Conservation (phyloP, 345 rosid genomes). For the Eucalyptus brandiana region DNA sequence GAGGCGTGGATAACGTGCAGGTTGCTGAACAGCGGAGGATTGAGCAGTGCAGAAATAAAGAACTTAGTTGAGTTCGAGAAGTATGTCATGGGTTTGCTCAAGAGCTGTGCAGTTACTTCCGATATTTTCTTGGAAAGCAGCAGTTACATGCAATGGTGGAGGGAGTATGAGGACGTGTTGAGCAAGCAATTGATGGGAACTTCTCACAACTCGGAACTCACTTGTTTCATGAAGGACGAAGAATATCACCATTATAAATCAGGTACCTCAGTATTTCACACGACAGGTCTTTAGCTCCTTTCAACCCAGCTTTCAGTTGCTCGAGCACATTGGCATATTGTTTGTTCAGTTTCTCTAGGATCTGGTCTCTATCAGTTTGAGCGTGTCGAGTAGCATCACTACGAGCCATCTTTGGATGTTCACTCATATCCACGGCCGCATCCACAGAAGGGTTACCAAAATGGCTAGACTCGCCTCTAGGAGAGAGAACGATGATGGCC, state of each 20-base stretch:
- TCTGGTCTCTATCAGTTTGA: neutral
- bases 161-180: constrained; percentile 12
- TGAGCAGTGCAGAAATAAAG: neutral
- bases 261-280: neutral
- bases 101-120: constrained; percentile 28
- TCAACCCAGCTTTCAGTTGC: constrained; percentile 3
- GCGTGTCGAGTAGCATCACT: neutral
- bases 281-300: neutral
- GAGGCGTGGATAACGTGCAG: constrained; percentile 28
- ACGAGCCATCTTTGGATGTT: neutral
- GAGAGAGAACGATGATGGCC: constrained; percentile 44
- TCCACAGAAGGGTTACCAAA: constrained; percentile 41
- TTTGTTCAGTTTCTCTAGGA: neutral
- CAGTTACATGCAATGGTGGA: constrained; percentile 74
- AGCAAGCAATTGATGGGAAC: neutral
- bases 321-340: neutral
- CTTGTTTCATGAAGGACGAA: constrained; percentile 14
- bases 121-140: constrained; percentile 47
- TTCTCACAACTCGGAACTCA: constrained; percentile 4
- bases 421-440: constrained; percentile 4
- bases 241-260: constrained; percentile 4
- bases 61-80: constrained; percentile 16
- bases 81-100: constrained; percentile 23
- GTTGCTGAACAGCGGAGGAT: neutral
- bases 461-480: constrained; percentile 34